Percentiles rank a stretch among this genome's conserved stretches.
Conservation (phyloP, 2,329 filamentous ascomycete species). For the Aschersonia sp. region DNA sequence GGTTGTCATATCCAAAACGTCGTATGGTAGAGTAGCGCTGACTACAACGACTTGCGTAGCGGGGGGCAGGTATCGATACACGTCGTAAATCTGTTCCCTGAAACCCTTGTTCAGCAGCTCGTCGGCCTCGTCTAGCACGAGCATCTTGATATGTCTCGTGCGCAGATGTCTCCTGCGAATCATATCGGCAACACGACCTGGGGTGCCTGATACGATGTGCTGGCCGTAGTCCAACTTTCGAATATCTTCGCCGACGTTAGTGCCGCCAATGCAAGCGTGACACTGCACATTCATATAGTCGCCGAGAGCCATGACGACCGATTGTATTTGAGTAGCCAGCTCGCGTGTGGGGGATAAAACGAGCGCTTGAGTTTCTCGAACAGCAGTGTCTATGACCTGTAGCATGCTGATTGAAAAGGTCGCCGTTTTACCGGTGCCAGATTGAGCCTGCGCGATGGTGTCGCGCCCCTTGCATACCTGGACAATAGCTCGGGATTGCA, state of each 20-base stretch:
- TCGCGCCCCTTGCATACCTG: constrained; percentile 98
- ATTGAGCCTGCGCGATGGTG: constrained; percentile 96
- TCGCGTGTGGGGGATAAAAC: constrained; percentile 93
- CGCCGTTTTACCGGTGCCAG: constrained; percentile 90
- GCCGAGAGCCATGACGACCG: constrained; percentile 96
- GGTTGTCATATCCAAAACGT: constrained; percentile 97
- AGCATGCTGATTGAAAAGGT: constrained; percentile 95
- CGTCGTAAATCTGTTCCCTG: constrained; percentile 96
- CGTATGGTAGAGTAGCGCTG: constrained; percentile 90
- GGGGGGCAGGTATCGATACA: constrained; percentile 91
- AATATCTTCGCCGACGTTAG: constrained; percentile 95
- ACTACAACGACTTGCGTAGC: constrained; percentile 98
- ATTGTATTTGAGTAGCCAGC: constrained; percentile 95
- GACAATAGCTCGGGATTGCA: constrained; percentile 95
- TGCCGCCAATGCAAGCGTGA: constrained; percentile 95
- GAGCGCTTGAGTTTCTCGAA: constrained; percentile 85
- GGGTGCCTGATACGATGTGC: constrained; percentile 93
- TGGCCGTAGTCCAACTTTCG: constrained; percentile 94
- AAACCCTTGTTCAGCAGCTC: constrained; percentile 80
- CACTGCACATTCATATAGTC: constrained; percentile 99
- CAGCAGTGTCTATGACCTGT: constrained; percentile 85
- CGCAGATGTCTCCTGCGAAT: constrained; percentile 42
- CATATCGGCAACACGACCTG: constrained; percentile 72
- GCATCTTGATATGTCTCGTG: constrained; percentile 50
- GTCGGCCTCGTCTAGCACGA: constrained; percentile 46